Base-by-base conservation (phyloP, 108 stramenopile genomes). In the Fragilariopsis cylindrus region DNA sequence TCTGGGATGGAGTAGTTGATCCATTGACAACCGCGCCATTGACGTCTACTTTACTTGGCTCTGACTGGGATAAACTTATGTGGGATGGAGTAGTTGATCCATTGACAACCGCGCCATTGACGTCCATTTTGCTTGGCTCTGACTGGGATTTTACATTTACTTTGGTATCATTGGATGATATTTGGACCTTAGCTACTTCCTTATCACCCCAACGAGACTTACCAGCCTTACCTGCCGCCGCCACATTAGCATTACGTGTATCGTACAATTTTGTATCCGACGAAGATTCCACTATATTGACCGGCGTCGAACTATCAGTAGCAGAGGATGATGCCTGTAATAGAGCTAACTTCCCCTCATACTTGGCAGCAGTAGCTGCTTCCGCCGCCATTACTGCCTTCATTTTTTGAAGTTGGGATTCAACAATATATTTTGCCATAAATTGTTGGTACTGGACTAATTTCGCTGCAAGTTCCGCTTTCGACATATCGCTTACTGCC, bases 351-450 rank as follows among this genome's bases (percentile, higher is more conserved):
- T 74, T 73, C 53, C 76, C 73, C 57, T 80, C 76, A 52, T 80
- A 80, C 54, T 77, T 70, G 43, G 66, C 47, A 16, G 52, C 68
- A n/a, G 75, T 55, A 15, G 74, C 71, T 43, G 45, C 18, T 57
- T 77, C 76, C 2, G 78, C 74, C 4, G 74, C 78, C 49, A n/a
- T n/a, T 42, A 83, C 71, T 12, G 82, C 82, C 49, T 76, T 53
- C 8, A 54, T 49, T 67, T 93, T 90, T 60, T 86, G 85, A 49
- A 87, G 70, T 70, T 91, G 90, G 40, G 92, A 77, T 42, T 87
- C 79, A 30, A 93, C 87, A 69, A 93, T 90, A 67, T 93, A 93
- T 54, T 88, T 83, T 30, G 84, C 75, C 87, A 93, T 88, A 63
- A 91, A 93, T 44, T 82, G 60, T 73, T 93, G 92, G 71, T 93